phyloP scores from a whole-genome alignment of 345 rosid genomes.

The Dimocarpus longan region DNA sequence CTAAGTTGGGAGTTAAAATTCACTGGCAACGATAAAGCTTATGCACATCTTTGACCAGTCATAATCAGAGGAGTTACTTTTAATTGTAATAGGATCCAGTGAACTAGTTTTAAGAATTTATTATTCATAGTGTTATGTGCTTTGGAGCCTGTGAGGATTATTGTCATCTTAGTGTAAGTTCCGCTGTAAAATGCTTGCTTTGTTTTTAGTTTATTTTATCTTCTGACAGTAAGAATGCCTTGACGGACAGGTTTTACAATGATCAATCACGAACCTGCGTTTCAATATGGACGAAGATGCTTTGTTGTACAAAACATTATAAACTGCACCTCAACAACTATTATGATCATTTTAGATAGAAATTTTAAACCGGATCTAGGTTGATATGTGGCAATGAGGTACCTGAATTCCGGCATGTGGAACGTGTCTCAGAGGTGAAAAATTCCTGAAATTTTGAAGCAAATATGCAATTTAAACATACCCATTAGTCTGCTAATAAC shows the following conservation, averaged over 20 bases:
- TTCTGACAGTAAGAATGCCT: no score
- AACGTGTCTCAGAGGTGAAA: background rate
- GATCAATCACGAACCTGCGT: background rate
- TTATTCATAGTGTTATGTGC: conserved; percentile 20
- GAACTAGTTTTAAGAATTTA: conserved; percentile 16
- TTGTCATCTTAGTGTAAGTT: background rate
- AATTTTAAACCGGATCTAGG: background rate
- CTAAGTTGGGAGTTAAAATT: background rate
- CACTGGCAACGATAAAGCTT: background rate
- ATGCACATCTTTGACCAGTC: conserved; percentile 27
- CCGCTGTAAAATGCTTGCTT: background rate
- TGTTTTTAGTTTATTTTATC: background rate
- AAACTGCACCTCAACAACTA: no score
- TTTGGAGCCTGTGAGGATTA: background rate
- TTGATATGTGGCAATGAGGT: background rate
- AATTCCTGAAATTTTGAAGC: background rate
- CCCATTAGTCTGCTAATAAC: background rate
- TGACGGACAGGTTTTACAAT: no score
- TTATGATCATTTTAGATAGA: background rate
- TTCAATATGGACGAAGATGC: no score
- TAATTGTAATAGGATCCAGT: conserved; percentile 1
- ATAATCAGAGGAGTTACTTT: background rate
- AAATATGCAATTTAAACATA: background rate
- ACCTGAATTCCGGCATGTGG: background rate
- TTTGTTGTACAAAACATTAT: no score